Base-by-base conservation (phyloP, 768 basidiomycete species). In the Boletellus emodensis region DNA sequence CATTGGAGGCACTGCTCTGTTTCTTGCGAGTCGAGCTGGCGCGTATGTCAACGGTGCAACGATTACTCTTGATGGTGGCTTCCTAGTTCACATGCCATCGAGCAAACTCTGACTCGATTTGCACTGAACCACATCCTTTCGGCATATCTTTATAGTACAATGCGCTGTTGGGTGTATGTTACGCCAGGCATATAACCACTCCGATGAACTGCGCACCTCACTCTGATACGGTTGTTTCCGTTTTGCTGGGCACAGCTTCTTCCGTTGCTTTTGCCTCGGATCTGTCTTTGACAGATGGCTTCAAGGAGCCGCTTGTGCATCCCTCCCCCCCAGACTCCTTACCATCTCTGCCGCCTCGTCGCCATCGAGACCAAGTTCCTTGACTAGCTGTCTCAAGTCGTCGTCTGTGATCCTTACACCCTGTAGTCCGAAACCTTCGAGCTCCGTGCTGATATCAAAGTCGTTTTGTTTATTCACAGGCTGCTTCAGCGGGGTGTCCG, bases 281-380 rank as follows among this genome's bases (percentile, higher is more conserved):
- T 34, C 47, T 50, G 44, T 38, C 49, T 34, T 56, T 24, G 32
- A 43, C 32, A 40, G 55, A 20, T 44, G 49, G 51, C 38, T 51
- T 58, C 4, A 46, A 44, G 33, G 56, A 45, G 14, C 35, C 51
- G 15, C n/a, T 49, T 33, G 59, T 52, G 39, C 52, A 47, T 40
- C 48, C 42, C 28, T 51, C 62, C 35, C 70, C 72, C 36, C 72
- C 72, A 90, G 64, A 11, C 82, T 86, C 62, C 80, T 83, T 18
- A 85, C 83, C 53, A 92, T 68, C 49, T 90, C 86, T 2, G 76
- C 81, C 6, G 88, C 87, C n/a, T 86, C 87, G 38, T 87, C 83
- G 7, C 80, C 87, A 22, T 78, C 82, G 20, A 93, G 73, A 13
- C 90, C 89, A 22, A 93, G 74, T 55, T 90, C 86, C 37, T 79